A percentile compares a stretch with the other conserved stretches of the same genome.
Conservation (phyloP, 805 yeast genomes). For the Kuraishia borneana region DNA sequence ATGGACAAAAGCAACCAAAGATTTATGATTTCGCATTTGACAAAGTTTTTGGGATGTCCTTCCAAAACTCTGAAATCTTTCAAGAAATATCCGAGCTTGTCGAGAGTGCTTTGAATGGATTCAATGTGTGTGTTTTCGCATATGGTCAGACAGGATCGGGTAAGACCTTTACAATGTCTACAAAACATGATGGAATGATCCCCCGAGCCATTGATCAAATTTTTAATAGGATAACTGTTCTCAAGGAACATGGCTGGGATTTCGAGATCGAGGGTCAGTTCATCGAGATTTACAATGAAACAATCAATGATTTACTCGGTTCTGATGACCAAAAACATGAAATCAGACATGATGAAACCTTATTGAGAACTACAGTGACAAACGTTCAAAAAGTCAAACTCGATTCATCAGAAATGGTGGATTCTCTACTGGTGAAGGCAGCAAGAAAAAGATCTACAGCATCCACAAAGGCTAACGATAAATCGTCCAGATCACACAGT, state of each 20-base stretch:
- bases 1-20: conserved; percentile 5
- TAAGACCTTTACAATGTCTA: conserved; percentile 84
- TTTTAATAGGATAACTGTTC: conserved; percentile 38
- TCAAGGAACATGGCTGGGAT: conserved; percentile 49
- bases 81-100: conserved; percentile 79
- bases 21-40: conserved; percentile 55
- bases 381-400: conserved; percentile 44
- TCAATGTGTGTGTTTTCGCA: conserved; percentile 87
- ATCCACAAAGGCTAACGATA: conserved; percentile 66
- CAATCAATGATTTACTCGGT: conserved; percentile 54
- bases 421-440: conserved; percentile 40
- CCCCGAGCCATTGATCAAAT: conserved; percentile 66
- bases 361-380: conserved; percentile 45
- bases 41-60: conserved; percentile 49
- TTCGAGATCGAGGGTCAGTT: conserved; percentile 62
- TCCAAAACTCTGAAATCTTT: conserved; percentile 56
- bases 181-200: conserved; percentile 63
- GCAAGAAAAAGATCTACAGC: conserved; percentile 63
- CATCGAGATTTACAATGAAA: conserved; percentile 84
- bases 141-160: conserved; percentile 98
- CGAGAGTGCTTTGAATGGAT: conserved; percentile 81
- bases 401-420: conserved; percentile 34
- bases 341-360: conserved; percentile 54
- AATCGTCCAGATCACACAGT: conserved; percentile 88
- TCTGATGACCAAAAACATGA: conserved; percentile 35